Base-by-base conservation (phyloP, 768 basidiomycete species). In the Grammothele lineata region DNA sequence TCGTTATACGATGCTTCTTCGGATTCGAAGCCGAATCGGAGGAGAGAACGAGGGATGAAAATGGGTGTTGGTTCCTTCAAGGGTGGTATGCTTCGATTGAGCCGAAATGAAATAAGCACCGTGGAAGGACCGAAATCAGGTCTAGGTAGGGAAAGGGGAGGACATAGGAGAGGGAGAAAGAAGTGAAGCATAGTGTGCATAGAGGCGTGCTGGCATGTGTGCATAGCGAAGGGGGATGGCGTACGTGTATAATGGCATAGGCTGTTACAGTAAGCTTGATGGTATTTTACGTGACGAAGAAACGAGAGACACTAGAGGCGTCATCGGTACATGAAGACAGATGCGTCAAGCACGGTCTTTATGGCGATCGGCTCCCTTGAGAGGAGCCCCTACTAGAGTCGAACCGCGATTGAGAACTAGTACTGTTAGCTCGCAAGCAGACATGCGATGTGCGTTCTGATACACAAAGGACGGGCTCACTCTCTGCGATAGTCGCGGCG, bases 41-140 rank as follows among this genome's bases (percentile, higher is more conserved):
- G 75, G 51, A 70, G 87, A 51, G 71, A 76, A 36, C 73, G 78
- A 56, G 91, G 90, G 10, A 63, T 92, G 34, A 71, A 72, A 50
- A 83, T 90, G 83, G 89, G 90, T 6, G 75, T 92, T 18, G 90
- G 90, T 6, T 84, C 73, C 49, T 92, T 87, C 63, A 74, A 69
- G 44, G 76, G 76, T 26, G 91, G 91, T 9, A 72, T 77, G 23
- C 71, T 92, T 45, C 78, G 74, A 49, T 75, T 92, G 24, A 78
- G 76, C 50, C 72, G 63, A 54, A 70, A 74, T 22, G 90, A 92
- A 22, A 76, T 91, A 33, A 60, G 50, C 7, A 58, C 65, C 4
- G 69, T 70, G 36, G 60, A 64, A 11, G 65, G 66, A 33, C 27
- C 39, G 10, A 26, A 42, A 1, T 5, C 43, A 14, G 32, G 39